Percentiles rank a stretch among this genome's conserved stretches.
Evolutionary conservation across 768 basidiomycete genomes (phyloP).

Genomic region (Clitopilus passeckerianus): DNA sequence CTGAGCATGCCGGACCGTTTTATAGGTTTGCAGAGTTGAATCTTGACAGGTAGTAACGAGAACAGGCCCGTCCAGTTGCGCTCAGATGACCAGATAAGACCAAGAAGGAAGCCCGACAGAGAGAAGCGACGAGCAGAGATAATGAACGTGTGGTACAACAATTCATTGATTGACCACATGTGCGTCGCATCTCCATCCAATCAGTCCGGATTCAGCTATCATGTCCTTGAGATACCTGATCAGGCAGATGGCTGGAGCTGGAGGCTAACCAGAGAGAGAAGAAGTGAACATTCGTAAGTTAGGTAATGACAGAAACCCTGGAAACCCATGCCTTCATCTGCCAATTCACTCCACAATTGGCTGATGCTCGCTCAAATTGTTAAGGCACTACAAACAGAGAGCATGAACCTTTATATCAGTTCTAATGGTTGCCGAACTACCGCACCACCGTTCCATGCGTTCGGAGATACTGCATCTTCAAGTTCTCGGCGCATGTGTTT

Average conservation of each 20-base stretch:
- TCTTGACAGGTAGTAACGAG: background rate
- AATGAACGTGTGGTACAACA: background rate
- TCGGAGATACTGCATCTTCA: background rate
- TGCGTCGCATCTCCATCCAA: background rate
- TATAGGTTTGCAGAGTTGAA: background rate
- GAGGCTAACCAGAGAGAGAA: no score
- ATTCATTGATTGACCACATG: background rate
- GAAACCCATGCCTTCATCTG: background rate
- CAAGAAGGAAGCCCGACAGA: background rate
- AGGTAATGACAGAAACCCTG: background rate
- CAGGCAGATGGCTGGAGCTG: no score
- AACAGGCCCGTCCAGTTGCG: background rate
- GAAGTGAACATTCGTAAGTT: background rate
- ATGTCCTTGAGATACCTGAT: background rate
- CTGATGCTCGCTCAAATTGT: background rate
- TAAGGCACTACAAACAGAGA: background rate
- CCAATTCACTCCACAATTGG: background rate
- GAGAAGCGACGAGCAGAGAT: background rate
- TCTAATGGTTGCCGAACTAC: background rate
- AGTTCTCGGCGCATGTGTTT: no score
- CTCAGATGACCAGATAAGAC: background rate
- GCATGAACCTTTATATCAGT: background rate
- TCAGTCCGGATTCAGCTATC: background rate
- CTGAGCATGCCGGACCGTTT: background rate
- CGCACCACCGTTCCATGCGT: background rate